These are phyloP conservation scores for Fusarium verrucosum DNA, from an alignment of 2,329 filamentous ascomycete genomes.

Conservation along the genomic window DNA sequence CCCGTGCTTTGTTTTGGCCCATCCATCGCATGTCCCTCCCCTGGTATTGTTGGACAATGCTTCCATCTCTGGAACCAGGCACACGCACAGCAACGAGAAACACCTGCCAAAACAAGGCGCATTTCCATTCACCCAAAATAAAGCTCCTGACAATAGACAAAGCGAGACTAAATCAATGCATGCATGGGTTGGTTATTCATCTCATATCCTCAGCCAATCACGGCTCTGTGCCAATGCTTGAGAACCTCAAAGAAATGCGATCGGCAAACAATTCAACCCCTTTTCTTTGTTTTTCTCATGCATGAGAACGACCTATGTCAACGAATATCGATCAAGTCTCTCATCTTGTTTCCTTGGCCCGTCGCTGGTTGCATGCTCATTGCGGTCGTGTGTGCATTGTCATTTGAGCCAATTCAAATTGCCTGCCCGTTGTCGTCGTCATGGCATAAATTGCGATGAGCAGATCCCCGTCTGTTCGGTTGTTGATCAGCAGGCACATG, in stretches of 20 bases:
- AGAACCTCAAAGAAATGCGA: constrained; percentile 29
- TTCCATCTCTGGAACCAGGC: constrained; percentile 5
- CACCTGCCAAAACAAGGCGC: constrained; percentile 31
- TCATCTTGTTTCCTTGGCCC: constrained; percentile 25
- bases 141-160: not conserved
- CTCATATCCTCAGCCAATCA: not conserved
- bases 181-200: not conserved
- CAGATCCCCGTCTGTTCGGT: constrained; percentile 26
- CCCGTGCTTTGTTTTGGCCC: constrained; percentile 16
- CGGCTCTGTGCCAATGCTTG: not conserved
- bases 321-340: not conserved
- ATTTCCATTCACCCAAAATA: constrained; percentile 3
- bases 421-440: constrained; percentile 20
- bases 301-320: constrained; percentile 7
- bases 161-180: constrained; percentile 2
- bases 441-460: constrained; percentile 38
- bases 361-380: constrained; percentile 18
- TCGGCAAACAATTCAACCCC: constrained; percentile 15
- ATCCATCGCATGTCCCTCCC: constrained; percentile 20
- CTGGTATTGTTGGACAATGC: constrained; percentile 14
- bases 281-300: constrained; percentile 20
- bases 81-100: not conserved
- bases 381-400: constrained; percentile 8
- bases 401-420: constrained; percentile 15
- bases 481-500: constrained; percentile 5